Evolutionary conservation across 164 flowering plant species (phyloP).

Genomic region (Warburgia ugandensis): DNA sequence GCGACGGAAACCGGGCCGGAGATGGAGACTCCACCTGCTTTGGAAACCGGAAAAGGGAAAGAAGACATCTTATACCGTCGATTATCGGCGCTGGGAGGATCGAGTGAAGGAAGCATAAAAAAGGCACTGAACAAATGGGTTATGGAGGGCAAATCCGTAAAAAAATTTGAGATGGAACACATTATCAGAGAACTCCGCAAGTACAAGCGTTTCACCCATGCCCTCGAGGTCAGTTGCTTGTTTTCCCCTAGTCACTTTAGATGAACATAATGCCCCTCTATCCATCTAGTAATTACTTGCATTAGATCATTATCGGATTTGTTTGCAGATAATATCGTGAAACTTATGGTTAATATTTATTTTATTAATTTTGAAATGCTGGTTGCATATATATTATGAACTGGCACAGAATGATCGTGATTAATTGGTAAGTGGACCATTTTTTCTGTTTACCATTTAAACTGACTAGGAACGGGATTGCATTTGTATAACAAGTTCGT

Average conservation of each 20-base stretch:
- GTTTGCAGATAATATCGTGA: too few relatives aligned
- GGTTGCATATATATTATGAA: too few relatives aligned
- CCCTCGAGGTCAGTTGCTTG: conserved; percentile 46
- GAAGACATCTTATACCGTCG: conserved; percentile 24
- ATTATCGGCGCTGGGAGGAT: conserved; percentile 31
- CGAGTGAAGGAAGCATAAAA: conserved; percentile 25
- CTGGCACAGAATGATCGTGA: not conserved
- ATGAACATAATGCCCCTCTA: not conserved
- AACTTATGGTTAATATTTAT: too few relatives aligned
- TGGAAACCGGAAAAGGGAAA: not conserved
- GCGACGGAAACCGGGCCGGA: not conserved
- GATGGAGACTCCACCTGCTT: not conserved
- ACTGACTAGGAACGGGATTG: too few relatives aligned
- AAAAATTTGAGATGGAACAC: conserved; percentile 25
- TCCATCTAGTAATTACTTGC: not conserved
- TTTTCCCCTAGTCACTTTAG: not conserved
- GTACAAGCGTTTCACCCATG: conserved; percentile 28
- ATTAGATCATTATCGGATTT: not conserved
- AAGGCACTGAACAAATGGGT: conserved; percentile 32
- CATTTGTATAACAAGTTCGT: too few relatives aligned
- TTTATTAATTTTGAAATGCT: too few relatives aligned
- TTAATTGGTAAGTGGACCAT: not conserved
- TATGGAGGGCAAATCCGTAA: conserved; percentile 32
- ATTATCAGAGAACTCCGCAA: conserved; percentile 51
- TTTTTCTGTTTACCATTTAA: too few relatives aligned